Evolutionary conservation across 164 flowering plant species (phyloP).

Genomic region (Piper longum): DNA sequence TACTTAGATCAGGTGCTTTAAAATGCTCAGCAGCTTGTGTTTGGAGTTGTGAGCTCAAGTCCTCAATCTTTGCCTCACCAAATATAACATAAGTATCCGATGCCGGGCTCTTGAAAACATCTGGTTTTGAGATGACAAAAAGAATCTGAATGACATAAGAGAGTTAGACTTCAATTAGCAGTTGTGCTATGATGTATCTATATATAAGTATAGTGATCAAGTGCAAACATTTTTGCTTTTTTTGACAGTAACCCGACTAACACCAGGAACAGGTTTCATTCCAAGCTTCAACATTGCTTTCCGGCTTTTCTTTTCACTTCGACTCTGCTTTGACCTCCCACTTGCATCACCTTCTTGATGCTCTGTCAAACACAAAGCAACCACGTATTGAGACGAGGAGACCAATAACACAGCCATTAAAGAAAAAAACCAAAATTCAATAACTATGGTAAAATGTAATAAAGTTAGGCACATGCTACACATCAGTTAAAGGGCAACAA

Average conservation of each 20-base stretch:
- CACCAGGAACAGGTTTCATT: slow-evolving; percentile 26
- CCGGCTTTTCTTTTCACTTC: slow-evolving; percentile 27
- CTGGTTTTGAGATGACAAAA: slow-evolving; percentile 30
- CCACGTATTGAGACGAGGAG: not conserved
- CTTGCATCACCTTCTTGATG: slow-evolving; percentile 17
- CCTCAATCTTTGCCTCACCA: slow-evolving; percentile 32
- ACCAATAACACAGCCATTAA: not conserved
- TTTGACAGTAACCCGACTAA: slow-evolving; percentile 24
- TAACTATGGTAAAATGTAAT: not conserved
- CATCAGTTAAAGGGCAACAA: too few species aligned
- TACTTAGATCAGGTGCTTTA: slow-evolving; percentile 26
- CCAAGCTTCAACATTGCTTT: slow-evolving; percentile 31
- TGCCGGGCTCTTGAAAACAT: slow-evolving; percentile 26
- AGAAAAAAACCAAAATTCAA: not conserved
- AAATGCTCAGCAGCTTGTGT: slow-evolving; percentile 31
- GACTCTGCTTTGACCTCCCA: slow-evolving; percentile 28
- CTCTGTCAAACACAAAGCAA: slow-evolving; percentile 7
- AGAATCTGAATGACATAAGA: slow-evolving; percentile 13
- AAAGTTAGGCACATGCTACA: not conserved
- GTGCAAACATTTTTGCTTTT: slow-evolving; percentile 24
- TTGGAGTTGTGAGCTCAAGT: slow-evolving; percentile 28
- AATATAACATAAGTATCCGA: slow-evolving; percentile 25
- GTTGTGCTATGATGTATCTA: too few species aligned
- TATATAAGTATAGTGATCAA: not conserved
- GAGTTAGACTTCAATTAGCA: not conserved